These are phyloP conservation scores for Cytospora piceicola DNA, from an alignment of 2,329 filamentous ascomycete genomes.

Conservation along the genomic window DNA sequence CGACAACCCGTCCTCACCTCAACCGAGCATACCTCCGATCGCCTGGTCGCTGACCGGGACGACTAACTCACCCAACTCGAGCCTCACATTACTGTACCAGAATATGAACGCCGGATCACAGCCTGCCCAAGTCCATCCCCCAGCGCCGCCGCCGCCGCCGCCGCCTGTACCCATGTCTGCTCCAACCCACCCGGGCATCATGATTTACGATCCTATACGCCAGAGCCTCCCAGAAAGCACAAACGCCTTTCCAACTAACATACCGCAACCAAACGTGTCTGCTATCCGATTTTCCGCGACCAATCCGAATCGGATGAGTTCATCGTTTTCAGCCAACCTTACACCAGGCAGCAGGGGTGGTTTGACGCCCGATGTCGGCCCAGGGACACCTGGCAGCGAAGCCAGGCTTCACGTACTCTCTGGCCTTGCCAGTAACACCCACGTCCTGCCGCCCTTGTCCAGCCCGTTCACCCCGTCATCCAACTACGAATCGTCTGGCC, in stretches of 20 bases:
- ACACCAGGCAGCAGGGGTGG: conserved; percentile 29
- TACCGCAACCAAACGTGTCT: conserved; percentile 54
- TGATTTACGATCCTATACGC: conserved; percentile 64
- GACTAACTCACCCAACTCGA: conserved; percentile 83
- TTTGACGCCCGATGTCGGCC: conserved; percentile 38
- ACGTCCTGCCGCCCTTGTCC: conserved; percentile 29
- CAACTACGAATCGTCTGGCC: conserved; percentile 50
- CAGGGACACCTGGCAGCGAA: conserved; percentile 38
- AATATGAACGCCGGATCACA: conserved; percentile 47
- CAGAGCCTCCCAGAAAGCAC: conserved; percentile 56
- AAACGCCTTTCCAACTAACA: conserved; percentile 53
- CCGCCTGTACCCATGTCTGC: conserved; percentile 28
- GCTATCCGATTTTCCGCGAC: conserved; percentile 51
- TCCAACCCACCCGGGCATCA: conserved; percentile 58
- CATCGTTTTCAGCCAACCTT: conserved; percentile 27
- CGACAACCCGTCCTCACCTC: conserved; percentile 48
- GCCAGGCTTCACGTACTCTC: conserved; percentile 36
- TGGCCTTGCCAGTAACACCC: conserved; percentile 33
- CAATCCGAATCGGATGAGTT: conserved; percentile 36
- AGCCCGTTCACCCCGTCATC: conserved; percentile 46
- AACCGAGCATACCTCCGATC: conserved; percentile 59
- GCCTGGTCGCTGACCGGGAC: conserved; percentile 89
- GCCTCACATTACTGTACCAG: conserved; percentile 79
- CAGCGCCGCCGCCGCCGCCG: conserved; percentile 24
- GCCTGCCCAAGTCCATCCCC: conserved; percentile 32